Conservation (phyloP, 2,329 filamentous ascomycete genomes). For the Apiospora phragmitis region DNA sequence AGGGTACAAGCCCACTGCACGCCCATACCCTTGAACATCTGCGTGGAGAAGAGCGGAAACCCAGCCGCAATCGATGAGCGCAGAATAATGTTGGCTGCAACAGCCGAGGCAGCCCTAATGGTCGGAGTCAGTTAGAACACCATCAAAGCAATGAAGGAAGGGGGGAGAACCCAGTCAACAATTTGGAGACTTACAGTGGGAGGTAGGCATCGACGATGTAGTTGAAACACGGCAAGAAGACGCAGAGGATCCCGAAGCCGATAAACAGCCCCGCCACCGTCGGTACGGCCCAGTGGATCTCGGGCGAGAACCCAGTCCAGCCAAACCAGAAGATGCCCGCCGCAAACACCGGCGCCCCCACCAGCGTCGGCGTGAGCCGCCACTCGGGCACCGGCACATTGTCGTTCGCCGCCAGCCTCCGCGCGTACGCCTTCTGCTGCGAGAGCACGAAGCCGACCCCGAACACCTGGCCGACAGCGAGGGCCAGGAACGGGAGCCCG, state of each 20-base stretch:
- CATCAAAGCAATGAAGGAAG: neutral
- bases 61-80: constrained; percentile 41
- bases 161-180: neutral
- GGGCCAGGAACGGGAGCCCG: constrained; percentile 7
- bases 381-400: constrained; percentile 6
- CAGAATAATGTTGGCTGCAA: constrained; percentile 45
- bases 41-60: constrained; percentile 46
- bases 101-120: constrained; percentile 7
- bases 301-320: neutral
- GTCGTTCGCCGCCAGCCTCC: neutral
- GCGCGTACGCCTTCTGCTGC: neutral
- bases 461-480: neutral
- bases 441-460: neutral
- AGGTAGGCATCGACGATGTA: constrained; percentile 8
- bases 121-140: neutral
- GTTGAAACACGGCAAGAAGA: constrained; percentile 9
- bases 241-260: constrained; percentile 6
- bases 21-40: constrained; percentile 38
- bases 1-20: constrained; percentile 34
- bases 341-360: neutral
- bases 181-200: neutral
- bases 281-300: constrained; percentile 9
- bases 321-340: neutral
- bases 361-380: neutral
- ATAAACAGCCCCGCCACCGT: neutral